phyloP scores from a whole-genome alignment of 1,139 yeast genomes.

The Yamadazyma diospyri region DNA sequence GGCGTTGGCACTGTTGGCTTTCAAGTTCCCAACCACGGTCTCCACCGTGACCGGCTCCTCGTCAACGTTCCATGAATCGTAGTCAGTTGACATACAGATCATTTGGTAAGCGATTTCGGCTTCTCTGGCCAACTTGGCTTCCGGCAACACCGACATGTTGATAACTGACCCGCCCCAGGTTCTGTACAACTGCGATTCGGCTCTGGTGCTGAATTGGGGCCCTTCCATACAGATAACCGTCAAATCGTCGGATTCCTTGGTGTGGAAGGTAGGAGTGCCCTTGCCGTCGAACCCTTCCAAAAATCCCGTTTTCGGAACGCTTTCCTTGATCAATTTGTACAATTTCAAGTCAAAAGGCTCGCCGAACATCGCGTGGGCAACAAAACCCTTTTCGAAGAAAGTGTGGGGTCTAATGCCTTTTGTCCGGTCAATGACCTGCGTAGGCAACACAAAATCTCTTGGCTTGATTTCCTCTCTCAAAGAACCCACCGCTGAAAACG shows the following conservation, averaged over 20 bases:
- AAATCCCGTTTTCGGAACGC: slow-evolving; percentile 48
- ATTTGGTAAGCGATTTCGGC: slow-evolving; percentile 96
- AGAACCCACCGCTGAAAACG: slow-evolving; percentile 96
- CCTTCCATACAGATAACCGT: slow-evolving; percentile 98
- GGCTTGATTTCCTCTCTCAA: slow-evolving; percentile 86
- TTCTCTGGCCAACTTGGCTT: slow-evolving; percentile 92
- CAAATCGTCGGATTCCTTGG: slow-evolving; percentile 65
- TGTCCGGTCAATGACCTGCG: slow-evolving; percentile 93
- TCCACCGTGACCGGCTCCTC: slow-evolving; percentile 97
- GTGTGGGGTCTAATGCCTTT: slow-evolving; percentile 91
- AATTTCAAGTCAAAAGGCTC: slow-evolving; percentile 87
- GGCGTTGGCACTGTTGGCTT: slow-evolving; percentile 86
- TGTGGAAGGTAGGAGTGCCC: slow-evolving; percentile 48
- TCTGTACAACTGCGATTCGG: slow-evolving; percentile 89
- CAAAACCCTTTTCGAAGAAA: slow-evolving; percentile 88
- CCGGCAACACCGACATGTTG: slow-evolving; percentile 96
- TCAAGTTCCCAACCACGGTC: slow-evolving; percentile 86
- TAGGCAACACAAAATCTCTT: slow-evolving; percentile 91
- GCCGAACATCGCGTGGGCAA: slow-evolving; percentile 96
- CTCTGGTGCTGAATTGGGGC: slow-evolving; percentile 95
- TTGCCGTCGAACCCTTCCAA: slow-evolving; percentile 49
- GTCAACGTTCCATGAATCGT: slow-evolving; percentile 95
- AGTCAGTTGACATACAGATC: slow-evolving; percentile 98
- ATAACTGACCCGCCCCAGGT: slow-evolving; percentile 93
- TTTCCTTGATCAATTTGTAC: slow-evolving; percentile 59